A percentile compares a stretch with the other conserved stretches of the same genome.
Conservation (phyloP, 108 stramenopile species). For the Craspedostauros australis region DNA sequence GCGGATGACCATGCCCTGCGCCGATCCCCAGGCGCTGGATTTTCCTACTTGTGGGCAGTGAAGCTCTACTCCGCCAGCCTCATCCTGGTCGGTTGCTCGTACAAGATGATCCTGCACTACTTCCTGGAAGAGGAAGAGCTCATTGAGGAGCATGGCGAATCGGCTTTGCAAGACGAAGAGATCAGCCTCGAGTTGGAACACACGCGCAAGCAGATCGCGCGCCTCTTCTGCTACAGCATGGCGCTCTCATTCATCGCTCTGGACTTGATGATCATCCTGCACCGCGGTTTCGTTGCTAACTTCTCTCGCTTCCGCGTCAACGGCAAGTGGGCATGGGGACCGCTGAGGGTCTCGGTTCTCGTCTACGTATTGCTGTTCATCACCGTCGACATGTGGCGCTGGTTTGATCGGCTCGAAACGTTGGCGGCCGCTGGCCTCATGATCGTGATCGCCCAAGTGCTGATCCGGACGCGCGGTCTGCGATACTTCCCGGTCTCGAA, state of each 20-base stretch:
- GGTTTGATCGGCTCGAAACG: too few species aligned
- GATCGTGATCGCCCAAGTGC: neutral
- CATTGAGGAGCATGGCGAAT: neutral
- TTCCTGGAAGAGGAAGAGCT: neutral
- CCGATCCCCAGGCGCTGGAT: neutral
- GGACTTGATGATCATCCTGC: constrained; percentile 14
- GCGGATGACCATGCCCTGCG: constrained; percentile 19
- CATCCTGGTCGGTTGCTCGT: constrained; percentile 11
- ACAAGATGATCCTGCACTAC: constrained; percentile 9
- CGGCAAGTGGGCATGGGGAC: too few species aligned
- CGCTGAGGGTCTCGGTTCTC: too few species aligned
- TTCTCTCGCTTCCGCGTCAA: neutral
- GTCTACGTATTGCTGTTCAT: too few species aligned
- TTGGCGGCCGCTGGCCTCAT: too few species aligned
- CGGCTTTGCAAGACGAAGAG: neutral
- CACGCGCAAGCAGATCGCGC: neutral
- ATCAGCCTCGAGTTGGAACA: neutral
- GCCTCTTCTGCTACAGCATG: constrained; percentile 13
- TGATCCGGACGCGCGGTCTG: neutral
- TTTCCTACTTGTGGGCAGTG: neutral
- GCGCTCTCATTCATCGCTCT: constrained; percentile 1
- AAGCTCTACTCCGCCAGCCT: constrained; percentile 5
- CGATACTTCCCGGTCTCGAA: neutral
- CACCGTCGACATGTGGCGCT: too few species aligned
- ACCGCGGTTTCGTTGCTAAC: neutral